Conservation (phyloP, 371 early-diverging fungal species). For the Choanephora cucurbitarum region DNA sequence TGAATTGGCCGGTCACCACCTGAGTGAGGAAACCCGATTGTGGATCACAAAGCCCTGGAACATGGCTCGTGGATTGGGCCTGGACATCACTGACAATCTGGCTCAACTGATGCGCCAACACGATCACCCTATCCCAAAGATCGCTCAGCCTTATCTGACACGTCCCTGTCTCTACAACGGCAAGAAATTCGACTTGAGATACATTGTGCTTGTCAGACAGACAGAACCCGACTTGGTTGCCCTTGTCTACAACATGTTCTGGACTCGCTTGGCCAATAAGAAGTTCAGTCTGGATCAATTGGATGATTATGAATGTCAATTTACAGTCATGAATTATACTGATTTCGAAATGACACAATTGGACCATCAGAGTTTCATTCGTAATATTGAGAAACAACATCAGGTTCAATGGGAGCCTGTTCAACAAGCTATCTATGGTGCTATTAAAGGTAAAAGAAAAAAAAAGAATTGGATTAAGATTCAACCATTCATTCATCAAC, state of each 20-base stretch:
- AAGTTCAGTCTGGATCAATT: constrained; percentile 45
- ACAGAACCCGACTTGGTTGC: constrained; percentile 44
- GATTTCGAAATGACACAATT: constrained; percentile 60
- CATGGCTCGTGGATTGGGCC: constrained; percentile 49
- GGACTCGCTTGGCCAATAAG: constrained; percentile 64
- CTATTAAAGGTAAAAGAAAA: constrained; percentile 43
- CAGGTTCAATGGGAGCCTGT: constrained; percentile 48
- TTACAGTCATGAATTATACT: constrained; percentile 63
- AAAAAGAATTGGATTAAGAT: neutral
- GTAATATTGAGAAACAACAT: constrained; percentile 60
- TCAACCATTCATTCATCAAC: too few relatives aligned
- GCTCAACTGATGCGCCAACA: constrained; percentile 53
- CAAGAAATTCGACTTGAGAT: constrained; percentile 62
- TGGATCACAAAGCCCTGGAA: constrained; percentile 66
- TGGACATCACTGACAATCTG: constrained; percentile 48
- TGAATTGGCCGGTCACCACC: constrained; percentile 54
- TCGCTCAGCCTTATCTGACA: constrained; percentile 55
- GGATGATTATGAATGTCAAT: constrained; percentile 61
- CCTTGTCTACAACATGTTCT: constrained; percentile 61
- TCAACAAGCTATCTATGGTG: constrained; percentile 52
- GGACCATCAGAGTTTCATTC: constrained; percentile 58
- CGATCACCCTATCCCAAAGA: constrained; percentile 52
- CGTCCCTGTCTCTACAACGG: constrained; percentile 61
- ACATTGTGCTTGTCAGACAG: constrained; percentile 55
- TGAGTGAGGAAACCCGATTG: constrained; percentile 42